Evolutionary conservation across 306 rosid genomes (phyloP).

Genomic region (Trifolium subterraneum): DNA sequence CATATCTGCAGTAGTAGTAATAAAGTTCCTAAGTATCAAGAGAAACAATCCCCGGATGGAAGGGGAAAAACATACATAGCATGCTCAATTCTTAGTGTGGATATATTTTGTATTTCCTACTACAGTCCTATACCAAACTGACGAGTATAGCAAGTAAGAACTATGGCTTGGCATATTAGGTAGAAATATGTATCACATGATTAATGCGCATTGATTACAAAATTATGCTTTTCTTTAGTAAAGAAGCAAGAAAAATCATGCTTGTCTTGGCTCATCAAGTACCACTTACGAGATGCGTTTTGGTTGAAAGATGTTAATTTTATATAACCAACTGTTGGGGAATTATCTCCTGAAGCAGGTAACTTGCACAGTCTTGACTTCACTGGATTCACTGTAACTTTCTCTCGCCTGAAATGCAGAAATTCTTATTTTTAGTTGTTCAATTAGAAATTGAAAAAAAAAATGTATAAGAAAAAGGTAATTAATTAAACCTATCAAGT

Average conservation of each 20-base stretch:
- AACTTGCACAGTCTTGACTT: slow-evolving; percentile 81
- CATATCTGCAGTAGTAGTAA: slow-evolving; percentile 1
- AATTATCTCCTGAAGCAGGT: slow-evolving; percentile 69
- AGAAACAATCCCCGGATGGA: slow-evolving; percentile 9
- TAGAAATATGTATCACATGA: slow-evolving; percentile 7
- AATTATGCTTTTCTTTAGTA: slow-evolving; percentile 16
- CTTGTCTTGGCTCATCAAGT: slow-evolving; percentile 16
- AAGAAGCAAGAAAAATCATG: slow-evolving; percentile 31
- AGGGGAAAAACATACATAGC: background rate
- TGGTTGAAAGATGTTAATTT: slow-evolving; percentile 86
- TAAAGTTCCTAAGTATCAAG: background rate
- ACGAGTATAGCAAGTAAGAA: background rate
- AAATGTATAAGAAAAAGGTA: background rate
- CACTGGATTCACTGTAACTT: slow-evolving; percentile 87
- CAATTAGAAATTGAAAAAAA: background rate
- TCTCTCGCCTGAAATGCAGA: slow-evolving; percentile 80
- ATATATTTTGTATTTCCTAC: background rate
- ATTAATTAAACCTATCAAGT: slow-evolving; percentile 15
- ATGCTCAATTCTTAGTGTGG: background rate
- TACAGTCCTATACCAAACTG: slow-evolving; percentile 3
- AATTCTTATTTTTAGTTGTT: slow-evolving; percentile 28
- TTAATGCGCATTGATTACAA: background rate
- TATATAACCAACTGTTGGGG: slow-evolving; percentile 84
- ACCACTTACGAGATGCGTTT: slow-evolving; percentile 81
- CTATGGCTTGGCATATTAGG: background rate